These are phyloP conservation scores for Juncus inflexus DNA, from an alignment of 176 grass and related monocot genomes.

Conservation along the genomic window DNA sequence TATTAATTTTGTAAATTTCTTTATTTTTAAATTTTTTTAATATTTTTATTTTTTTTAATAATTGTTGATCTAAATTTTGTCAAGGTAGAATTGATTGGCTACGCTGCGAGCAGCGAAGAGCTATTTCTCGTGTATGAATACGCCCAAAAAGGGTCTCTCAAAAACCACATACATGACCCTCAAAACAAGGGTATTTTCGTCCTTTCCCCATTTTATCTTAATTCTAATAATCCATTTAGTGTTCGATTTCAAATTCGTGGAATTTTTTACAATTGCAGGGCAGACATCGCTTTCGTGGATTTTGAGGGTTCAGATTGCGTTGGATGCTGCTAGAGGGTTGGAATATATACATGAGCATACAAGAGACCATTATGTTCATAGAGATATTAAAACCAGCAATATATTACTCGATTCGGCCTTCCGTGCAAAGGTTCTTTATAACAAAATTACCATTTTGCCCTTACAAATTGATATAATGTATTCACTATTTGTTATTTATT, in stretches of 20 bases:
- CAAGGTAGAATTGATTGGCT: conserved; percentile 99
- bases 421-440: conserved; percentile 68
- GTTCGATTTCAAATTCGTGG: background rate
- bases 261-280: conserved; percentile 35
- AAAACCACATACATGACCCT: conserved; percentile 84
- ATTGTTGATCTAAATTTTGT: conserved; percentile 49
- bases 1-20: conserved; percentile 14
- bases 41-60: conserved; percentile 9
- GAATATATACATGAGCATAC: conserved; percentile 99
- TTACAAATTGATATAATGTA: conserved; percentile 6
- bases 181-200: conserved; percentile 75
- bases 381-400: conserved; percentile 98
- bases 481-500: conserved; percentile 3
- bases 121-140: conserved; percentile 95
- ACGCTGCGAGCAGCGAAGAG: conserved; percentile 87
- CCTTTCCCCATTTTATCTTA: conserved; percentile 9
- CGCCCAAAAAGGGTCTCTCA: conserved; percentile 91
- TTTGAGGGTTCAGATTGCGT: conserved; percentile 86
- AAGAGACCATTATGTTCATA: conserved; percentile 97
- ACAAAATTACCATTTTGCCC: background rate
- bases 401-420: conserved; percentile 92
- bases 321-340: conserved; percentile 93
- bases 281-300: conserved; percentile 92
- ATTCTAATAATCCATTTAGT: background rate
- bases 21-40: background rate